A percentile compares a stretch with the other conserved stretches of the same genome.
Conservation (phyloP, 2,329 filamentous ascomycete species). For the Cercospora nicotianae region DNA sequence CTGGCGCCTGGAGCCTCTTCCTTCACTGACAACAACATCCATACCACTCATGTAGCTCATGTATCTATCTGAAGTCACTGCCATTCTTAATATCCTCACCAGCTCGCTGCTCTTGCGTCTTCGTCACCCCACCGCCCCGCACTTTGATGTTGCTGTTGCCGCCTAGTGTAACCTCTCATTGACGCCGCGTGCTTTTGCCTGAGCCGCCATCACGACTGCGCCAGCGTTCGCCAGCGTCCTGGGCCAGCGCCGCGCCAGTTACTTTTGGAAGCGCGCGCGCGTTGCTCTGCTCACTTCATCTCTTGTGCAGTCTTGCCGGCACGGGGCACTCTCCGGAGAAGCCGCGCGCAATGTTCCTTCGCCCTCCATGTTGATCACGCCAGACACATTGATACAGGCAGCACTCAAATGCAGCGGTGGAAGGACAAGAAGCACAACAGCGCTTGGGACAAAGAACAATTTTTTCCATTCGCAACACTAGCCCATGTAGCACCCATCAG, state of each 20-base stretch:
- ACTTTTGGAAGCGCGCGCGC: background rate
- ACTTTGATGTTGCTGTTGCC: background rate
- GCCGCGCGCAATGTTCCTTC: background rate
- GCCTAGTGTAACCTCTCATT: background rate
- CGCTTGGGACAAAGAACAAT: background rate
- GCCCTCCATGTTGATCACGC: background rate
- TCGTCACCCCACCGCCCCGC: background rate
- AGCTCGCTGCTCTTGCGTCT: background rate
- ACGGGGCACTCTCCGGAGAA: background rate
- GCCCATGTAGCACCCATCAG: slow-evolving; percentile 2
- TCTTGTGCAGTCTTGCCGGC: background rate
- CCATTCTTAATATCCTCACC: background rate
- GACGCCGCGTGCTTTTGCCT: background rate
- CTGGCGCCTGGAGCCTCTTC: slow-evolving; percentile 2
- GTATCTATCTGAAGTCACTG: background rate
- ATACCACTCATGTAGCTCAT: background rate
- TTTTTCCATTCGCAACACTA: background rate
- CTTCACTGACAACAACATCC: background rate
- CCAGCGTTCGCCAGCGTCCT: background rate
- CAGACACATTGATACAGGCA: background rate
- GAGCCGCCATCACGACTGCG: background rate
- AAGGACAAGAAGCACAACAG: background rate
- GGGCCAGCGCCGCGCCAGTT: background rate
- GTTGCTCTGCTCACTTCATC: background rate
- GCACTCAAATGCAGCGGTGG: background rate